Evolutionary conservation across 768 basidiomycete genomes (phyloP).

Genomic region (Hypsizygus marmoreus): DNA sequence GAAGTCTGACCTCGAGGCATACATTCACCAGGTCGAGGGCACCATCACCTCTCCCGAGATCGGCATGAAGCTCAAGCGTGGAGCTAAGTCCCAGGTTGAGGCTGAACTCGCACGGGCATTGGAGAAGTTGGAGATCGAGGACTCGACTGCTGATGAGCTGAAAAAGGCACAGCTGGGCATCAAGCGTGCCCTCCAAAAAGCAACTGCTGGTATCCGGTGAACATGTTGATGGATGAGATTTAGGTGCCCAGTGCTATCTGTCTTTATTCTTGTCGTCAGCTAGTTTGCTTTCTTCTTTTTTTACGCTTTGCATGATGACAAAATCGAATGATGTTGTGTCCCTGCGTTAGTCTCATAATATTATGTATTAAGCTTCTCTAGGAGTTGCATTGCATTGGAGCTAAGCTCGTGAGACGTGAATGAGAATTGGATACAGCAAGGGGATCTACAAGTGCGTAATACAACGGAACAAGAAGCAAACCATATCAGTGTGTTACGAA

Average conservation of each 20-base stretch:
- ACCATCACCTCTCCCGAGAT: slow-evolving; percentile 97
- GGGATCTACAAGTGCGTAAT: too few species aligned
- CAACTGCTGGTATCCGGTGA: slow-evolving; percentile 87
- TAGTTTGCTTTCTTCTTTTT: slow-evolving; percentile 22
- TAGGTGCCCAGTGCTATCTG: slow-evolving; percentile 20
- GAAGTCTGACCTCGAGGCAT: slow-evolving; percentile 96
- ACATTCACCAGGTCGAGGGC: slow-evolving; percentile 95
- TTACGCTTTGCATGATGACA: slow-evolving; percentile 14
- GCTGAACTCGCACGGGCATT: slow-evolving; percentile 96
- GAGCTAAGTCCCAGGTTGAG: slow-evolving; percentile 93
- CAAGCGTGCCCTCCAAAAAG: slow-evolving; percentile 98
- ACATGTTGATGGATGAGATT: slow-evolving; percentile 14
- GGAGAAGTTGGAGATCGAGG: slow-evolving; percentile 98
- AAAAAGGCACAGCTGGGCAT: slow-evolving; percentile 94
- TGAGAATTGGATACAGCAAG: too few species aligned
- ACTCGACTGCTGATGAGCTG: slow-evolving; percentile 90
- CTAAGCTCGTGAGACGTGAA: not conserved
- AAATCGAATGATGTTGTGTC: slow-evolving; percentile 15
- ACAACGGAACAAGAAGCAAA: not conserved
- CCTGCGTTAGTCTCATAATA: not conserved
- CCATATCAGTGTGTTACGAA: slow-evolving; percentile 11
- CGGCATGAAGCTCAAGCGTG: slow-evolving; percentile 98
- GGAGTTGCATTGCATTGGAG: not conserved
- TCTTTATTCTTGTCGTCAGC: slow-evolving; percentile 18
- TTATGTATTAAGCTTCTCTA: not conserved